Evolutionary conservation across 225 moss, liverwort and hornwort genomes (phyloP).

Genomic region (Rhytidiadelphus loreus): DNA sequence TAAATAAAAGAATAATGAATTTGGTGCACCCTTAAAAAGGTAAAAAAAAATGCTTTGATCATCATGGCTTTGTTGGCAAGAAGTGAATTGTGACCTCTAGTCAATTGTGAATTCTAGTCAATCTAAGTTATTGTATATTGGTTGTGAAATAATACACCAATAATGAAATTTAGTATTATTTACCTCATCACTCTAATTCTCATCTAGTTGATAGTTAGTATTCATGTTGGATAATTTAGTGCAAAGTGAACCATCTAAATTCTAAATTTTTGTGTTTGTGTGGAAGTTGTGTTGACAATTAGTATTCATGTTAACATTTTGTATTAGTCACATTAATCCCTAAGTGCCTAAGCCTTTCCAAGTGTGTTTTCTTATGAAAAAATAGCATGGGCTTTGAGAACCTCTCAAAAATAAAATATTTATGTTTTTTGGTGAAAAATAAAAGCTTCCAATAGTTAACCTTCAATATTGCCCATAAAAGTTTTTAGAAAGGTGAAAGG

Average conservation of each 20-base stretch:
- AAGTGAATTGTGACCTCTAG: neutral
- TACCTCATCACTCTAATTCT: neutral
- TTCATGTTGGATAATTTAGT: neutral
- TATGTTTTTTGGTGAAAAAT: no score
- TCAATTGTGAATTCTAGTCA: neutral
- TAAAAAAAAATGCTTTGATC: no score
- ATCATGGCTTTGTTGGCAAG: neutral
- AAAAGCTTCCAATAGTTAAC: no score
- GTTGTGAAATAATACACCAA: neutral
- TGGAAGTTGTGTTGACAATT: neutral
- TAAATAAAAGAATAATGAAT: no score
- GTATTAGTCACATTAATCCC: neutral
- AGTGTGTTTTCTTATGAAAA: no score
- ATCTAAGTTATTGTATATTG: neutral
- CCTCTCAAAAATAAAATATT: no score
- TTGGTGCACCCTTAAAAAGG: no score
- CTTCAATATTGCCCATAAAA: no score
- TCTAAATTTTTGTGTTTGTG: neutral
- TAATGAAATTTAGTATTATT: neutral
- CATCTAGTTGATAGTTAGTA: neutral
- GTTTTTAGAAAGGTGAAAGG: no score
- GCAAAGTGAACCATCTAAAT: accelerated
- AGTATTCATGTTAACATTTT: neutral
- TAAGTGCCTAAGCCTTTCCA: no score
- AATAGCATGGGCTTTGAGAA: no score